Conservation (phyloP, 345 rosid species). For the Sonneratia alba region DNA sequence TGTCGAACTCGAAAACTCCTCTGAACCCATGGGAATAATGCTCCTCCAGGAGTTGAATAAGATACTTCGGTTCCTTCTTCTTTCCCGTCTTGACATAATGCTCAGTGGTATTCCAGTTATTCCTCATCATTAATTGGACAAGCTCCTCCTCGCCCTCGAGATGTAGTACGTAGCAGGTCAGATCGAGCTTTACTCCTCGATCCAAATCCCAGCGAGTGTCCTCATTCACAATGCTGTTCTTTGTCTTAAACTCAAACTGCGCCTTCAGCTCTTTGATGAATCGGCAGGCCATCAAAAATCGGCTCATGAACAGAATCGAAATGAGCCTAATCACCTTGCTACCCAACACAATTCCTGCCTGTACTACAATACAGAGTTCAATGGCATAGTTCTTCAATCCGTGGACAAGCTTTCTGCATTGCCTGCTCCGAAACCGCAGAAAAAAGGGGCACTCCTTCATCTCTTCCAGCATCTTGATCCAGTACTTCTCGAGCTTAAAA, state of each 20-base stretch:
- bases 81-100: conserved; percentile 47
- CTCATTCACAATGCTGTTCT: conserved; percentile 16
- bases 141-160: conserved; percentile 79
- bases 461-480: conserved; percentile 55
- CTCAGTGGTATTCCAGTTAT: conserved; percentile 52
- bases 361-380: conserved; percentile 39
- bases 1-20: conserved; percentile 56
- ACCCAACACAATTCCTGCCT: conserved; percentile 47
- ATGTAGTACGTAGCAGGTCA: conserved; percentile 57
- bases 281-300: conserved; percentile 21
- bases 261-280: conserved; percentile 15
- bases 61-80: conserved; percentile 44
- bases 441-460: conserved; percentile 50
- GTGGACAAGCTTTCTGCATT: conserved; percentile 39
- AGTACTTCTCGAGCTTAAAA: conserved; percentile 53
- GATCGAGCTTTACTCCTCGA: conserved; percentile 28
- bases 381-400: conserved; percentile 22
- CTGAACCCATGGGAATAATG: conserved; percentile 35
- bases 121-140: conserved; percentile 41
- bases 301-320: conserved; percentile 36
- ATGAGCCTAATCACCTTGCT: conserved; percentile 55
- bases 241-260: conserved; percentile 16
- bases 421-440: conserved; percentile 24
- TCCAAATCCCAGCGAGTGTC: conserved; percentile 28
- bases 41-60: conserved; percentile 43